Evolutionary conservation across 1,139 yeast species (phyloP).

Genomic region (Geotrichum carabidarum): DNA sequence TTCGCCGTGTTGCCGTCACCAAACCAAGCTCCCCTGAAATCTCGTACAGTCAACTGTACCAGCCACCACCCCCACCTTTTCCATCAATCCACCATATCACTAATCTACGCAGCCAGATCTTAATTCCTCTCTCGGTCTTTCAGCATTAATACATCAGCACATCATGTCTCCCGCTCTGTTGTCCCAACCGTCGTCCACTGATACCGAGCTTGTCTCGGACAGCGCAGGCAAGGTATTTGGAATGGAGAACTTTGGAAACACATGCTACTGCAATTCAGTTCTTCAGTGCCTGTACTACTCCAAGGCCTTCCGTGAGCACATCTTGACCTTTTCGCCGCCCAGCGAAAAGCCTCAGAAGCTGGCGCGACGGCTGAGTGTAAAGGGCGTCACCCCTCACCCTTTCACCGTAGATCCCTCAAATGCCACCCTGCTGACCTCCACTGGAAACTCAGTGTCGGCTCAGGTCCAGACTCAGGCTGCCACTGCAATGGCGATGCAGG

Average conservation of each 20-base stretch:
- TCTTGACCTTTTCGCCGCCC: conserved; percentile 40
- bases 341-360: background rate
- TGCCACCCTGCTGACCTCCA: conserved; percentile 21
- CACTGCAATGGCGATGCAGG: background rate
- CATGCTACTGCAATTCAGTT: conserved; percentile 91
- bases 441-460: background rate
- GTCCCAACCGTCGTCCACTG: no score
- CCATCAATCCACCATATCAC: background rate
- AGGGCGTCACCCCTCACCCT: conserved; percentile 36
- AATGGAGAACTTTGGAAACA: conserved; percentile 88
- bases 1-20: no score
- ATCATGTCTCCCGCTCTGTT: no score
- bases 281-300: conserved; percentile 81
- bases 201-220: conserved; percentile 24
- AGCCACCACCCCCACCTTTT: background rate
- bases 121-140: no score
- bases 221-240: conserved; percentile 62
- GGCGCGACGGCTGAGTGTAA: conserved; percentile 25
- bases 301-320: conserved; percentile 56
- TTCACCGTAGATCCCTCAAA: conserved; percentile 33
- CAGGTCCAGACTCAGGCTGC: background rate
- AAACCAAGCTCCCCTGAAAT: no score
- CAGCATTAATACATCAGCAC: no score
- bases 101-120: no score
- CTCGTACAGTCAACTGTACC: no score